Base-by-base conservation (phyloP, 2,329 filamentous ascomycete species). In the Chaetomium olivaceum region DNA sequence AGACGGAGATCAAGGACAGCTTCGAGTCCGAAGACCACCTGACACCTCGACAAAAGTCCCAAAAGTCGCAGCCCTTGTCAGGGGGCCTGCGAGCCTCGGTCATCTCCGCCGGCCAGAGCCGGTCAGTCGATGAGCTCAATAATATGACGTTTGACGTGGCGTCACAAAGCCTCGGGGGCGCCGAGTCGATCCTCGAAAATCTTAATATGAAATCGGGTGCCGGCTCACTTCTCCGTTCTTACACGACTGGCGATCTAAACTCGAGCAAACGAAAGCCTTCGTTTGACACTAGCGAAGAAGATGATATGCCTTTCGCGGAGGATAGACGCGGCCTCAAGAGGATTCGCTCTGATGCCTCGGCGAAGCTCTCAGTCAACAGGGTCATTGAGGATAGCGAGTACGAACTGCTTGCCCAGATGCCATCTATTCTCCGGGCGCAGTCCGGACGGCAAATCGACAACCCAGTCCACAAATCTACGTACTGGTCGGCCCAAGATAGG, bases 391-490 rank as follows among this genome's bases (percentile, higher is more conserved):
- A 80, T 9, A 77, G 78, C 36, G 83, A 87, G 65, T 79, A 78
- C 58, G 77, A 74, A 46, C 74, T 86, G 16, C 76, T 86, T 48
- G 81, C 79, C 2, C 77, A 79, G 31, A 76, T 88, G 2, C 82
- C 85, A 23, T 80, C 81, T 25, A 78, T 86, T 58, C 75, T 74
- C 58, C 81, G 80, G 61, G 79, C 80, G 23, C 78, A 80, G 33
- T 85, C 84, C 0, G 80, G 80, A n/a, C 81, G 86, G 27, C 83
- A 85, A 69, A 85, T 88, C 50, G 85, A 89, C 70, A 77, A 79
- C 23, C 83, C 84, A 4, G 81, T 87, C 14, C 79, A 81, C 69
- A 87, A 88, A 68, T 80, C 78, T 7, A 79, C 80, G 0, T 89
- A 84, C 71, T 89, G 87, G 87, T 81, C 83, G 56, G 76, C 78